Base-by-base conservation (phyloP, 306 rosid genomes). In the Lathyrus aphaca region DNA sequence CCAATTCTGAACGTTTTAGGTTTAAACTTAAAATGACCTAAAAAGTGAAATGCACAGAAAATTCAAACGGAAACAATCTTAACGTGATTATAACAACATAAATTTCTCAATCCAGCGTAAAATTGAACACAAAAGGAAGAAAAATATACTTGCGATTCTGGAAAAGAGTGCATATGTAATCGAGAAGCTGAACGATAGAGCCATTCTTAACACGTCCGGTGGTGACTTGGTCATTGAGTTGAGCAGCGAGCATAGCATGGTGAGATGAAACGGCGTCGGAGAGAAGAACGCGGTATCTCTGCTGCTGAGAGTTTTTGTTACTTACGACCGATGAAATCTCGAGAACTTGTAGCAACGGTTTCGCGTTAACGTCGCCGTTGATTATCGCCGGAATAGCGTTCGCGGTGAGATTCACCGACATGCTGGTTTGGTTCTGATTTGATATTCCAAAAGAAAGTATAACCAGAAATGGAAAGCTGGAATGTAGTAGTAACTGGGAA, bases 391-490 rank as follows among this genome's bases (percentile, higher is more conserved):
- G 35, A 68, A 94, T 87, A 44, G 97, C 95, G 80, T 91, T 86
- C 29, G 95, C 82, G 30, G 99, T 85, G 10, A 94, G 95, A 64
- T 89, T 86, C 83, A 88, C 85, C 76, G 97, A 65, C 99, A 94
- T 94, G 4, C 6, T 68, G 17, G 10, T 23, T 32, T 29, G 45
- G 44, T 57, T 14, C n/a, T 8, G 59, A 53, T 21, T 19, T 51
- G 57, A n/a, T 63, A 57, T 54, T 66, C n/a, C 32, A 49, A 1
- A 38, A 8, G 64, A 30, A 50, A 50, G 57, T 32, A 16, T 16
- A 61, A 3, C 53, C 8, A 7, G 4, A 46, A 65, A 57, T 9
- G 66, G 53, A 13, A 40, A 29, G 8, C 40, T 29, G 17, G 37
- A 42, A 8, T 13, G 53, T 0, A 0, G 4, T 11, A 1, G 6